Evolutionary conservation across 192 early-diverging fungal species (phyloP), one percentile per base, ranked within the genome.

Genomic region (Obelidium mucronatum): DNA sequence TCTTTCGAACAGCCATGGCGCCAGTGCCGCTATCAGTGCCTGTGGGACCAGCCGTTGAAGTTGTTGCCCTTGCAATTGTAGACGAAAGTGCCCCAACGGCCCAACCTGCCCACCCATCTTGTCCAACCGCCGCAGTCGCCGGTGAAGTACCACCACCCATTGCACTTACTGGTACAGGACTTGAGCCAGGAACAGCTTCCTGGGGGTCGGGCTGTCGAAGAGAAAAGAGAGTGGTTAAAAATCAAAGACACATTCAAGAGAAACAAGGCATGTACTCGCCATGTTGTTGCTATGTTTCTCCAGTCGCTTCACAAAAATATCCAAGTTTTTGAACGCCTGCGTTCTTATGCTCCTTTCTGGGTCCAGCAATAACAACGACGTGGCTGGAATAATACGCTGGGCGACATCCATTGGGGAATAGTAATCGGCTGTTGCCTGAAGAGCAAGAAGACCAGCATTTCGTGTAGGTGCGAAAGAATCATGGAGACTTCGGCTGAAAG

Each of bases 381-480:
- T 78, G 31, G 88, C 76, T 17, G 96, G 97, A 22, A 99, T 81
- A 62, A 96, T 83, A 31, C 87, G 84, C 13, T 85, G 79, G 13
- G 95, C 85, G 33, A 94, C 84, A 59, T 97, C 97, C 2, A 42
- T 62, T 2, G 91, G 82, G 34, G 92, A 88, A 73, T 92, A 92
- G 31, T 82, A 85, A 13, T 94, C 93, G 30, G 79, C 79, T 0
- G 94, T 95, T 6, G 92, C 93, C 81, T 63, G 70, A 3, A 84
- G 34, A 22, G 80, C 96, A 84, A 95, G 86, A 19, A 96, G 85
- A 60, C 93, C 92, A 8, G 97, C 96, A 35, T 92, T 88, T 13
- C 95, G 85, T 2, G 95, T 92, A 53, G 94, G 94, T 22, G 92
- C 89, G 79, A 98, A 98, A 33, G 92, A 91, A 78, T 99, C 97